phyloP scores from a whole-genome alignment of 2,329 filamentous ascomycete species.

The Peltaster fructicola region DNA sequence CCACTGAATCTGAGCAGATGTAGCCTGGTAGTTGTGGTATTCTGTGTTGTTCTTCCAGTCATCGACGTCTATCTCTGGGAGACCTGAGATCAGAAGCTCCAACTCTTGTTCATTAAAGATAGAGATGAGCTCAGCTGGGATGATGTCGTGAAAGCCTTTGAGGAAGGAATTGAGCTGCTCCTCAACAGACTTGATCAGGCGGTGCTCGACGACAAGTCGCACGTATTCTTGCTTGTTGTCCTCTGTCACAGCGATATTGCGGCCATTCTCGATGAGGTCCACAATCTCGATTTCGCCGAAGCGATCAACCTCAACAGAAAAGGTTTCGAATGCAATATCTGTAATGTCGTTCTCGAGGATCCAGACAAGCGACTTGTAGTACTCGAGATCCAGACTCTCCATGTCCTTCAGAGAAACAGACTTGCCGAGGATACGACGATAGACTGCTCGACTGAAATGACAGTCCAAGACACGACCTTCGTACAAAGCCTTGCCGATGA shows the following conservation, averaged over 20 bases:
- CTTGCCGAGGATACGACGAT: constrained; percentile 92
- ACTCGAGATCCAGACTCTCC: constrained; percentile 95
- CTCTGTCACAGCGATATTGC: constrained; percentile 84
- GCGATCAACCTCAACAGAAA: constrained; percentile 82
- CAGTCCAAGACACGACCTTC: constrained; percentile 92
- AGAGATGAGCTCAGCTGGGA: constrained; percentile 78
- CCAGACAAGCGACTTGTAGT: constrained; percentile 97
- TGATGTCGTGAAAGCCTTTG: constrained; percentile 88
- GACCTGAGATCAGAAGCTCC: constrained; percentile 85
- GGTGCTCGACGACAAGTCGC: constrained; percentile 83
- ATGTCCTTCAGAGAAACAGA: constrained; percentile 96
- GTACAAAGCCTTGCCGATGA: constrained; percentile 96
- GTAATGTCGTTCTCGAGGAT: constrained; percentile 98
- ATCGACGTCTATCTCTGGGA: constrained; percentile 93
- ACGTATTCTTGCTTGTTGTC: constrained; percentile 99
- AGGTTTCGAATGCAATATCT: constrained; percentile 91
- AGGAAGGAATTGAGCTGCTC: constrained; percentile 82
- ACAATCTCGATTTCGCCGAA: constrained; percentile 81
- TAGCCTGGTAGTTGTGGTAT: constrained; percentile 91
- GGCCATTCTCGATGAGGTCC: constrained; percentile 72
- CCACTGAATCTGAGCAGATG: constrained; percentile 95
- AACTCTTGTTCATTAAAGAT: constrained; percentile 99
- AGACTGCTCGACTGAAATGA: constrained; percentile 96
- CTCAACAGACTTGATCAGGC: constrained; percentile 76
- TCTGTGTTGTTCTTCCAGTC: constrained; percentile 99